These are phyloP conservation scores for Neonectria hederae DNA, from an alignment of 2,329 filamentous ascomycete species.

Conservation along the genomic window DNA sequence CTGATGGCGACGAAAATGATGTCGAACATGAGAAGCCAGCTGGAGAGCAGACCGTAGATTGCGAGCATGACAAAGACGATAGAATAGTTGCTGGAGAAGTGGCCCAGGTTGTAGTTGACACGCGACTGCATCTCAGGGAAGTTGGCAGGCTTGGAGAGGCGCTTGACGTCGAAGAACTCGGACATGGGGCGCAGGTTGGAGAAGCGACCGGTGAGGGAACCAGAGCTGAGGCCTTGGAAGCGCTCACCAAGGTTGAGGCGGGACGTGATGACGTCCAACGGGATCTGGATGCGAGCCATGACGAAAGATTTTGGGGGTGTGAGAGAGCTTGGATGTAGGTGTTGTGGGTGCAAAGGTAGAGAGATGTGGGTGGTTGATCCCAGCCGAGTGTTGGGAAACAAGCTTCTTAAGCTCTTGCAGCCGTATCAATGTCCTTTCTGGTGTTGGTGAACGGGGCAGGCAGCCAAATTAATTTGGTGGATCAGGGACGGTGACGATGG, in stretches of 20 bases:
- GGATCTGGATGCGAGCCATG: conserved; percentile 93
- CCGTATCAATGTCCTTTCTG: background rate
- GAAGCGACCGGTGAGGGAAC: conserved; percentile 83
- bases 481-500: conserved; percentile 21
- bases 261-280: conserved; percentile 89
- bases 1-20: conserved; percentile 87
- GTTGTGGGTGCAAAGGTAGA: background rate
- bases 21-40: conserved; percentile 86
- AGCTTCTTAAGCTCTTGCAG: conserved; percentile 1
- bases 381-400: background rate
- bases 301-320: conserved; percentile 25
- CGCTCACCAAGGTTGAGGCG: conserved; percentile 87
- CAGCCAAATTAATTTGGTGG: conserved; percentile 37
- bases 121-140: conserved; percentile 90
- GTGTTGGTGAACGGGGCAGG: conserved; percentile 25
- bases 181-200: conserved; percentile 89
- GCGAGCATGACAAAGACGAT: conserved; percentile 93
- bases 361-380: background rate
- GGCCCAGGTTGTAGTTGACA: conserved; percentile 95
- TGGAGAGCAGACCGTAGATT: conserved; percentile 94
- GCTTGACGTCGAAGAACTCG: conserved; percentile 97
- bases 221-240: conserved; percentile 83
- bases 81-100: conserved; percentile 99
- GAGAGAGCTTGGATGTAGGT: conserved; percentile 21
- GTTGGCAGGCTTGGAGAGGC: conserved; percentile 91